Evolutionary conservation across 2,329 filamentous ascomycete species (phyloP).

Genomic region (Fusarium sp.): DNA sequence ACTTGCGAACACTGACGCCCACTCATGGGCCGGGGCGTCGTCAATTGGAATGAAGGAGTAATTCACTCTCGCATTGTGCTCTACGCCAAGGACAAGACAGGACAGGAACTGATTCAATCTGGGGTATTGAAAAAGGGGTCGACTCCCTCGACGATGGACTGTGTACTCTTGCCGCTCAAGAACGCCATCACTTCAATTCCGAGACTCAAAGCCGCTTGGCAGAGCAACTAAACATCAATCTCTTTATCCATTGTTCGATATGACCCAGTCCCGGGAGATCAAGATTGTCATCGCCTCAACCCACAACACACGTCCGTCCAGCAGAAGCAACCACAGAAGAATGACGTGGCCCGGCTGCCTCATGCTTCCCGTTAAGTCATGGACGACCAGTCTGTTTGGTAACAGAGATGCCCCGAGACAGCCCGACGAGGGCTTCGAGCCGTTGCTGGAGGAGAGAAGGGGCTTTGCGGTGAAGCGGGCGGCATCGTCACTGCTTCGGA

Average conservation of each 20-base stretch:
- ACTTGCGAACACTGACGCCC: conserved; percentile 5
- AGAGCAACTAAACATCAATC: not conserved
- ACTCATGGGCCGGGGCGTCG: conserved; percentile 1
- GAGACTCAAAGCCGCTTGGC: conserved; percentile 9
- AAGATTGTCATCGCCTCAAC: conserved; percentile 29
- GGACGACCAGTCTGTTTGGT: conserved; percentile 6
- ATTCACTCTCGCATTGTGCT: conserved; percentile 18
- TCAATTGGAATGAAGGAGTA: conserved; percentile 31
- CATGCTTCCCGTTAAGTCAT: conserved; percentile 28
- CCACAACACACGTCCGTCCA: conserved; percentile 1
- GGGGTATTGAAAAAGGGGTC: conserved; percentile 25
- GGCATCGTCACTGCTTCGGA: conserved; percentile 55
- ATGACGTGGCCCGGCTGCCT: conserved; percentile 23
- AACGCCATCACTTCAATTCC: not conserved
- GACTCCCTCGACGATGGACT: not conserved
- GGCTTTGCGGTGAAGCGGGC: conserved; percentile 54
- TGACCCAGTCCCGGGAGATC: conserved; percentile 28
- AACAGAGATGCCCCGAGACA: conserved; percentile 4
- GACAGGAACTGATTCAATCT: not conserved
- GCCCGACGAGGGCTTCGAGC: conserved; percentile 36
- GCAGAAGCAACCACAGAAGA: not conserved
- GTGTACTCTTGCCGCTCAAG: not conserved
- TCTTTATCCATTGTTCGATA: not conserved
- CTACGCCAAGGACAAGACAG: not conserved
- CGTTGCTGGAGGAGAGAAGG: conserved; percentile 32